A percentile compares a stretch with the other conserved stretches of the same genome.
Evolutionary conservation across 2,329 filamentous ascomycete genomes (phyloP).

Genomic region (Colletotrichum tamarilloi): DNA sequence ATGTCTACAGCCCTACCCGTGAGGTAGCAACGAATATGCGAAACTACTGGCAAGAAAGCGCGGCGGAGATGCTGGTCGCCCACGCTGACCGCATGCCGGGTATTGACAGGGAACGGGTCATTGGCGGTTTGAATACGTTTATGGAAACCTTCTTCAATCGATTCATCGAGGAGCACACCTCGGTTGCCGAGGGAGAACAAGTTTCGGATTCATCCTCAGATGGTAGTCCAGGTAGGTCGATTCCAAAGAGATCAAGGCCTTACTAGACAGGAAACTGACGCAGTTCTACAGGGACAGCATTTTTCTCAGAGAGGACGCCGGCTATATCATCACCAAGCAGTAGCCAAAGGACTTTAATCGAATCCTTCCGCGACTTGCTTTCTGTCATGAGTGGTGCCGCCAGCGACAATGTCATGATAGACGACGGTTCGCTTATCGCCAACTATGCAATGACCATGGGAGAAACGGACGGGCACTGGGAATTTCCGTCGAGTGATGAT

Average conservation of each 20-base stretch:
- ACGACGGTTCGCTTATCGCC: too few relatives aligned
- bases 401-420: not conserved
- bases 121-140: too few relatives aligned
- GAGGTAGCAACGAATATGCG: not conserved
- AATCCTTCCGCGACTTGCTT: not conserved
- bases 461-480: not conserved
- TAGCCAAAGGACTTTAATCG: not conserved
- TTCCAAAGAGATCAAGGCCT: not conserved
- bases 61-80: not conserved
- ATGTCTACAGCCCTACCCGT: not conserved
- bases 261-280: not conserved
- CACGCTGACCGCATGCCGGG: not conserved
- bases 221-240: not conserved
- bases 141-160: not conserved
- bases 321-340: not conserved
- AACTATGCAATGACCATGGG: too few relatives aligned
- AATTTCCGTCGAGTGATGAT: not conserved
- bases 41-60: not conserved
- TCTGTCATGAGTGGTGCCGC: not conserved
- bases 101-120: not conserved
- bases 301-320: not conserved
- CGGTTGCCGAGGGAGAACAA: not conserved
- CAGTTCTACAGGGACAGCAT: not conserved
- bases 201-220: not conserved
- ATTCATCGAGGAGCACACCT: not conserved